A percentile compares a stretch with the other conserved stretches of the same genome.
Conservation (phyloP, 257 asterid genomes). For the Parsonsia alboflavescens region DNA sequence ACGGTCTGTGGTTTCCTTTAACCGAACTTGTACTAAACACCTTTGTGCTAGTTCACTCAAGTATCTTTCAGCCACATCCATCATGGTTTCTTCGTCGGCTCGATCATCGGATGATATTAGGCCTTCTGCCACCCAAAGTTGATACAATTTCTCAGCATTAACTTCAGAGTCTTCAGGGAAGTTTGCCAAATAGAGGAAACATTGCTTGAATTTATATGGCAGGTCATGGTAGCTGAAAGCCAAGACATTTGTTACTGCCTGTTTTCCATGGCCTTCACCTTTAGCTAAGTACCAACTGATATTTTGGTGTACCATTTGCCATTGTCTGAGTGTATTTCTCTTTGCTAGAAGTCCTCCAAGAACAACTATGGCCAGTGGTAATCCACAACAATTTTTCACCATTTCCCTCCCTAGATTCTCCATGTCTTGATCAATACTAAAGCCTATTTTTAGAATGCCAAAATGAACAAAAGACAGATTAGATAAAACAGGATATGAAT, state of each 20-base stretch:
- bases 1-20: slow-evolving; percentile 4
- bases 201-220: slow-evolving; percentile 1
- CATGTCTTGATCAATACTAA: not conserved
- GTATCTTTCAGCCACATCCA: not conserved
- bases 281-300: not conserved
- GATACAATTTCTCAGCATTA: not conserved
- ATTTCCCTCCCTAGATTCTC: slow-evolving; percentile 4
- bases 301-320: not conserved
- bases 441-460: not conserved
- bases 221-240: slow-evolving; percentile 5
- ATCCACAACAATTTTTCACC: not conserved
- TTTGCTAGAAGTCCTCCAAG: slow-evolving; percentile 1
- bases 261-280: not conserved
- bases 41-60: not conserved
- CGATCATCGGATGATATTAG: not conserved
- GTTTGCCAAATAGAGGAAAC: not conserved
- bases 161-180: not conserved
- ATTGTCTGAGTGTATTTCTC: not conserved
- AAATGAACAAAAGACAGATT: not conserved
- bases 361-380: slow-evolving; percentile 6
- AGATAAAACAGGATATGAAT: not conserved
- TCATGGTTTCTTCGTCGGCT: not conserved
- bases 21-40: not conserved
- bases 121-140: slow-evolving; percentile 8
- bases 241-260: not conserved